Evolutionary conservation across 1,139 yeast genomes (phyloP).

Genomic region (Scheffersomyces illinoinensis): DNA sequence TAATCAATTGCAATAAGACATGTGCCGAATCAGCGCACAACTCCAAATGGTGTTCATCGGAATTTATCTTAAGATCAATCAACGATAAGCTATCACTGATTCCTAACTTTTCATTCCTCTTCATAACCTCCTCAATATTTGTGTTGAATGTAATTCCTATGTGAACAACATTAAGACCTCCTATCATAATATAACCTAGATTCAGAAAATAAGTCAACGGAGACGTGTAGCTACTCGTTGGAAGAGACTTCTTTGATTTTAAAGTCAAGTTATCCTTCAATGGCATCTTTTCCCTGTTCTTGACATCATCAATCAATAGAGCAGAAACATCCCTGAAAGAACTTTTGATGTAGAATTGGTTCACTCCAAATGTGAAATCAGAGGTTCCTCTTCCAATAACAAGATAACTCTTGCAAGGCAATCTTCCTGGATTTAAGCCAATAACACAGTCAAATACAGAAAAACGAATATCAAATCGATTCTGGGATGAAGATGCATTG

Average conservation of each 20-base stretch:
- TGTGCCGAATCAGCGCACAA: constrained; percentile 87
- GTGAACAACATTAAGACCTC: constrained; percentile 42
- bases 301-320: constrained; percentile 59
- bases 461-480: constrained; percentile 40
- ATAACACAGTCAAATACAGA: constrained; percentile 53
- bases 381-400: constrained; percentile 53
- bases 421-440: constrained; percentile 59
- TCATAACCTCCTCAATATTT: constrained; percentile 20
- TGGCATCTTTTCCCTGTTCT: constrained; percentile 25
- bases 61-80: constrained; percentile 46
- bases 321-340: constrained; percentile 48
- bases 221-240: constrained; percentile 8
- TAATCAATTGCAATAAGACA: constrained; percentile 63
- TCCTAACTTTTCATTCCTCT: constrained; percentile 20
- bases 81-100: constrained; percentile 24
- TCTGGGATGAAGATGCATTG: constrained; percentile 1
- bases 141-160: constrained; percentile 40
- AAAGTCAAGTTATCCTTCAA: constrained; percentile 13
- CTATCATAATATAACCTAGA: constrained; percentile 50
- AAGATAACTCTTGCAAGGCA: constrained; percentile 53
- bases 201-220: constrained; percentile 12
- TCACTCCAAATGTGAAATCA: constrained; percentile 41
- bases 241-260: constrained; percentile 4
- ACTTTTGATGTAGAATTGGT: constrained; percentile 38
- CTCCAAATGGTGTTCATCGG: constrained; percentile 54